Evolutionary conservation across 768 basidiomycete genomes (phyloP), one percentile per base, ranked within the genome.

Genomic region (Dentipellis sp.): DNA sequence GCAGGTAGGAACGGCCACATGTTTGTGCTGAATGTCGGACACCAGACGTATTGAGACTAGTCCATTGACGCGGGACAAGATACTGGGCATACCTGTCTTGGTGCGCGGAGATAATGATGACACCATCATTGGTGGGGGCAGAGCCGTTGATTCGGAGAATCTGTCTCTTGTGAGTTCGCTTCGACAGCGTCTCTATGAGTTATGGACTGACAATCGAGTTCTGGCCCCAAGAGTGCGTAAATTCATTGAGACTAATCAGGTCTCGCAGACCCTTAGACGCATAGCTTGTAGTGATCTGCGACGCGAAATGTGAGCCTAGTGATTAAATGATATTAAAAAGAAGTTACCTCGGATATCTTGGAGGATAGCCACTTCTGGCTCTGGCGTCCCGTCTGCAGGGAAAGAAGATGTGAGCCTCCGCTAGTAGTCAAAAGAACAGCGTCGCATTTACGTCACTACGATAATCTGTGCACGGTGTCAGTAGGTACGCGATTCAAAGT

Each of bases 191-290:
- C 36, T 12, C 36, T 53, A 9, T 11, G 19, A 7, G n/a, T 16
- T 46, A 16, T 17, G 9, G 22, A 67, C 82, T 57, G 65, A 87
- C 84, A 58, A 91, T 82, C 52, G 80, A 79, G 68, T 88, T 85
- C 75, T 97, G 94, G 10, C 84, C 85, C 93, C 92, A 94, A 2
- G 81, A 71, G 67, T 94, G 91, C 50, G 72, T 55, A 63, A 93
- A 92, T 68, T 91, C 91, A 22, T 75, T 71, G 56, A 92, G 68
- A 6, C 78, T 77, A 62, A 95, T 88, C 14, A 68, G 62, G 48
- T 77, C 64, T 47, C 72, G 78, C 50, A 92, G 70, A 35, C 75
- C 73, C 42, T 80, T 67, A 4, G 83, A 77, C 12, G 83, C 88
- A 57, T 73, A 80, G 61, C 84, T 67, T 38, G 70, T 61, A 2